Base-by-base conservation (phyloP, 2,329 filamentous ascomycete species). In the Camillea tinctor region DNA sequence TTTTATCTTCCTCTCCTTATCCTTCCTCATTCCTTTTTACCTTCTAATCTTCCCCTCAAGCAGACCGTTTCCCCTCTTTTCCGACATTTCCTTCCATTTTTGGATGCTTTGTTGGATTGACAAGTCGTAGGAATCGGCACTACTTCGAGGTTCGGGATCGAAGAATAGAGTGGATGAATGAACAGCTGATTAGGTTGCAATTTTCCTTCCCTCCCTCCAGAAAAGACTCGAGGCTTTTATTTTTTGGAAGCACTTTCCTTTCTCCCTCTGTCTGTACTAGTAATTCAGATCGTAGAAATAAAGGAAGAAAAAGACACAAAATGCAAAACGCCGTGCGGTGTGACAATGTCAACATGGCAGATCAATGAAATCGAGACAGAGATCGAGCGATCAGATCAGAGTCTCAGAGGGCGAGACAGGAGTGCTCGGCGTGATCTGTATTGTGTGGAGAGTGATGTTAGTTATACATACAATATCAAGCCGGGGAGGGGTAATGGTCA, bases 321-420 rank as follows among this genome's bases (percentile, higher is more conserved):
- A 44, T 44, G 36, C 36, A 44, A 11, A 30, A 30, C 7, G 26
- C 26, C 17, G 36, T 15, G 36, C 36, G 17, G 11, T 44, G 15
- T 44, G 26, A 30, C 26, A 11, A 30, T 17, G 36, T 44, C 13
- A n/a, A 15, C 4, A 44, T 17, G 36, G 11, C 15, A 44, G 36
- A 44, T 44, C 36, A 15, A 17, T 4, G 36, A 44, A 11, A n/a
- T 44, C 36, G n/a, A 30, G 3, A 30, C 13, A 7, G 13, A 30
- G 26, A 56, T 26, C 50, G 26, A 19, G 19, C 17, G 50, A n/a
- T 57, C 66, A 72, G 60, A 69, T 68, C 55, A 65, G 57, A 50
- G 67, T 67, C 22, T 64, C 64, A 21, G 64, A 49, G 15, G 60
- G 52, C 1, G 64, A 66, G 51, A 67, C 61, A 36, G 66, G 64